These are phyloP conservation scores for Mitragyna speciosa DNA, from an alignment of 257 asterid genomes.

Conservation along the genomic window DNA sequence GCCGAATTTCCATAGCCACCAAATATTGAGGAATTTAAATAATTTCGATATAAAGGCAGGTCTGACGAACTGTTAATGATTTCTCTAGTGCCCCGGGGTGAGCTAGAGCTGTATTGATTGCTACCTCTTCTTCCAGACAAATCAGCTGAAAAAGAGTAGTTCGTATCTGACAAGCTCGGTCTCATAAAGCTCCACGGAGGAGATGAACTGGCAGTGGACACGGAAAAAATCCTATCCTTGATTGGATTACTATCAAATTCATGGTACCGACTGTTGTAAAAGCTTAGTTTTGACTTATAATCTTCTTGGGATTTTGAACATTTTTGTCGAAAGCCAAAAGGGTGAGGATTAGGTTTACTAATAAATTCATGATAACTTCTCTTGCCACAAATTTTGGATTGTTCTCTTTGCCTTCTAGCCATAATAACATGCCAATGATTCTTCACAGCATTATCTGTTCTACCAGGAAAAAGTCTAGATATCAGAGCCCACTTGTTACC, in stretches of 20 bases:
- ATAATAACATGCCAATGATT: conserved; percentile 95
- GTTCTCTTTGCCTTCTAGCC: conserved; percentile 91
- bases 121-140: conserved; percentile 30
- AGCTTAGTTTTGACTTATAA: conserved; percentile 48
- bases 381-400: conserved; percentile 55
- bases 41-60: conserved; percentile 10
- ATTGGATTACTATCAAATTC: conserved; percentile 36
- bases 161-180: conserved; percentile 11
- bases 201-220: conserved; percentile 39
- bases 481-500: conserved; percentile 94
- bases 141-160: conserved; percentile 24
- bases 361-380: conserved; percentile 28
- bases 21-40: conserved; percentile 35
- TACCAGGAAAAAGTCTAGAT: conserved; percentile 86
- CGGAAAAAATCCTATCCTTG: conserved; percentile 46
- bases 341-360: conserved; percentile 36
- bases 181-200: conserved; percentile 40
- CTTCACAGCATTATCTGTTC: conserved; percentile 95
- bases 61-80: not conserved
- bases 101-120: conserved; percentile 21
- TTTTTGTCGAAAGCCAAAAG: conserved; percentile 40
- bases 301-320: conserved; percentile 32
- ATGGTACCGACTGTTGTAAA: conserved; percentile 36
- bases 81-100: conserved; percentile 11
- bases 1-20: conserved; percentile 27